A percentile compares a stretch with the other conserved stretches of the same genome.
phyloP scores from a whole-genome alignment of 805 yeast genomes.

The Alloascoidea africana region DNA sequence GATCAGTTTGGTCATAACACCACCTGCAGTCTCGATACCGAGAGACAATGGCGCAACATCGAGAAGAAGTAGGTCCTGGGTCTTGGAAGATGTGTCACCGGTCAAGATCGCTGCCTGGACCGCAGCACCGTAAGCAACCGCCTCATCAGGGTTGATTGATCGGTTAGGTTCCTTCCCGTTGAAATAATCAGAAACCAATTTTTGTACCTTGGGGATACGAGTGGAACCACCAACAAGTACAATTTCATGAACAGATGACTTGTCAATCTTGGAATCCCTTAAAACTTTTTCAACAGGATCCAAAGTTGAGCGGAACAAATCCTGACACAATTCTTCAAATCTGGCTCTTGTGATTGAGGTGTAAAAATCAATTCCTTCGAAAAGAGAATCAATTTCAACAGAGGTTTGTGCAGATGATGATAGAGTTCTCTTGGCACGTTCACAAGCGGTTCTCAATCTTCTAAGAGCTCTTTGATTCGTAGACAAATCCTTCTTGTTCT shows the following conservation, averaged over 20 bases:
- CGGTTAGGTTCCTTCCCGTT: constrained; percentile 95
- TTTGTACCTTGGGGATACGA: constrained; percentile 95
- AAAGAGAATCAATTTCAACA: constrained; percentile 85
- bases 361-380: constrained; percentile 93
- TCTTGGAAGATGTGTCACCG: constrained; percentile 92
- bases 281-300: constrained; percentile 94
- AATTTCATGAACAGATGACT: constrained; percentile 80
- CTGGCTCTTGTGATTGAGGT: constrained; percentile 94
- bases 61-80: constrained; percentile 84
- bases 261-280: constrained; percentile 81
- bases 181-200: constrained; percentile 90
- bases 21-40: constrained; percentile 99
- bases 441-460: constrained; percentile 98
- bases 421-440: constrained; percentile 97
- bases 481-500: constrained; percentile 90
- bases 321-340: constrained; percentile 92
- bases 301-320: constrained; percentile 82
- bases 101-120: constrained; percentile 95
- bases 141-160: constrained; percentile 97
- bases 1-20: constrained; percentile 95
- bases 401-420: constrained; percentile 94
- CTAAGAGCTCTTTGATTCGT: constrained; percentile 93
- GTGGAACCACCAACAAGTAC: constrained; percentile 97
- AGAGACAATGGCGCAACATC: constrained; percentile 96
- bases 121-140: constrained; percentile 98